Percentiles rank a stretch among this genome's conserved stretches.
These are phyloP conservation scores for Pestalotiopsis sp. DNA, from an alignment of 2,329 filamentous ascomycete species.

Conservation along the genomic window DNA sequence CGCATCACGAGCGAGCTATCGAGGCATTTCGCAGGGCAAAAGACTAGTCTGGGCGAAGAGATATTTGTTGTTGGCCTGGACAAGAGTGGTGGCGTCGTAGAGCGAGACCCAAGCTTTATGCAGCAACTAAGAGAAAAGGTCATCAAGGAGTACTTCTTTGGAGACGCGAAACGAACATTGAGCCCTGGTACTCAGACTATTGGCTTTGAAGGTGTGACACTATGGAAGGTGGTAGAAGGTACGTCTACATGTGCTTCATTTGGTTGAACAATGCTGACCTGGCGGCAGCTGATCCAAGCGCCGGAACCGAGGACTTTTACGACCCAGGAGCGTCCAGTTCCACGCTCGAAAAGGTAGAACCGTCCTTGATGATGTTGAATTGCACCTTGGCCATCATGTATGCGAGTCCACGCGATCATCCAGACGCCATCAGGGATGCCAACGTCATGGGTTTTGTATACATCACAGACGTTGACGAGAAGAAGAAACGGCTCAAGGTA, in stretches of 20 bases:
- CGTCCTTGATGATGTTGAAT: constrained; percentile 72
- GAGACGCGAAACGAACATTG: constrained; percentile 73
- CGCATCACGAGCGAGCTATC: constrained; percentile 74
- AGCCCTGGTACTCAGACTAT: constrained; percentile 88
- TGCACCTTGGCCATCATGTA: constrained; percentile 85
- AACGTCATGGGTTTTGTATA: constrained; percentile 93
- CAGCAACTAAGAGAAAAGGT: constrained; percentile 73
- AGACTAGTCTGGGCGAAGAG: constrained; percentile 62
- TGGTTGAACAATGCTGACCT: neutral
- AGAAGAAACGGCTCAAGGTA: constrained; percentile 55
- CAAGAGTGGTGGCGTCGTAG: constrained; percentile 83
- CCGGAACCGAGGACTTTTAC: constrained; percentile 29
- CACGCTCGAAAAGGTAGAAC: constrained; percentile 63
- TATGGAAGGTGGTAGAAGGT: constrained; percentile 73
- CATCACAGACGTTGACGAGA: constrained; percentile 87
- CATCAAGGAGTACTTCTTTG: constrained; percentile 95
- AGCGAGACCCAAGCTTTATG: constrained; percentile 74
- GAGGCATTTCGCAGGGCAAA: constrained; percentile 64
- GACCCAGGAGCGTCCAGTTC: constrained; percentile 18
- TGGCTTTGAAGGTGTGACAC: constrained; percentile 71
- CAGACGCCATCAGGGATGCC: constrained; percentile 75
- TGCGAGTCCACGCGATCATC: constrained; percentile 68
- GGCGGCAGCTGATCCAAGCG: constrained; percentile 2
- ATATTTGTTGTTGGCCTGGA: constrained; percentile 79
- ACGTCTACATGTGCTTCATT: constrained; percentile 29